Evolutionary conservation across 352 stramenopile genomes (phyloP), one percentile per base, ranked within the genome.

Genomic region (Thraustochytrium striatum): DNA sequence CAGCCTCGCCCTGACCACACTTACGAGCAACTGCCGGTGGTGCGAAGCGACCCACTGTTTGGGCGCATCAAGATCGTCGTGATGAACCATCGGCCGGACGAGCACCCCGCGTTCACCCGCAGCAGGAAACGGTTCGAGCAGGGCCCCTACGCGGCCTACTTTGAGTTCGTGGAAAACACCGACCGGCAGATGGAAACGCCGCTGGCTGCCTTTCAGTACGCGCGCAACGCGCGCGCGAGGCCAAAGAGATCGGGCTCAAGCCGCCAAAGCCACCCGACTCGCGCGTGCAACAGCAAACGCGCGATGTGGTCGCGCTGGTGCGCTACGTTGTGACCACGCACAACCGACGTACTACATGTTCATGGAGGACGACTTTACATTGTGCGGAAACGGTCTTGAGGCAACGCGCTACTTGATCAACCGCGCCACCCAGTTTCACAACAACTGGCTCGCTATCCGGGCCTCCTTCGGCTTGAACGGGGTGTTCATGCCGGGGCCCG

Each of bases 401-500:
- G 69, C 81, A 21, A 13, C 53, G 5, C 32, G 53, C 9, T 57
- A 85, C 19, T 39, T 36, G 30, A 58, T 83, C 33, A 53, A 13
- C 5, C 44, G 65, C 72, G 84, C 2, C 32, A 85, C 53, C 47
- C 36, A 79, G 58, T 41, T 59, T 58, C 47, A 35, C 25, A 41
- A 11, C 50, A 35, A 33, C 13, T 89, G 85, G 81, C 61, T 88
- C 25, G 84, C 81, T 8, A 72, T 89, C 13, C 75, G 86, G 16
- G 68, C 84, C 2, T 84, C 52, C 36, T 89, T 85, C 61, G 86
- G 86, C 13, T 87, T 89, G 84, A 89, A 88, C 62, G 86, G 86
- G 0, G 87, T 88, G 28, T 19, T 90, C 11, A 62, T 89, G 25
- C 83, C 84, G 47, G 81, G 83, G 9, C 68, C 84, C 32, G 86